Evolutionary conservation across 2,329 filamentous ascomycete species (phyloP).

Genomic region (Neoascochyta sp.): DNA sequence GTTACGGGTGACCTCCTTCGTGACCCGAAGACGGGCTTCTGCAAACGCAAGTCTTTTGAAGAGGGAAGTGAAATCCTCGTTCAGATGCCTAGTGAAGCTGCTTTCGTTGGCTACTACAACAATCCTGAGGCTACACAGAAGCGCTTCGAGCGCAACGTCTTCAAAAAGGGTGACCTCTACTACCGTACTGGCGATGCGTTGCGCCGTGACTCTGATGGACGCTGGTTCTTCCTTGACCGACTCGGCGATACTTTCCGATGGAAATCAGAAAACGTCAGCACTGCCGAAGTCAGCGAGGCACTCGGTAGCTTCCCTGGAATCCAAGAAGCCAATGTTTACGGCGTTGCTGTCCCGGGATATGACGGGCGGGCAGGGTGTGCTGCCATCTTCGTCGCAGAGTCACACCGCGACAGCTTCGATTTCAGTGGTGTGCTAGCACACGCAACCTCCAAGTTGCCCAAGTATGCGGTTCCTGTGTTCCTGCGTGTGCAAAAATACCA

Average conservation of each 20-base stretch:
- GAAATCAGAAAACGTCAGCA: slow-evolving; percentile 50
- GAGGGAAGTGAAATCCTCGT: slow-evolving; percentile 74
- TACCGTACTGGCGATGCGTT: slow-evolving; percentile 50
- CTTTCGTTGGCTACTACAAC: slow-evolving; percentile 68
- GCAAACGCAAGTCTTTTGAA: slow-evolving; percentile 58
- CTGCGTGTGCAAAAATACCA: slow-evolving; percentile 58
- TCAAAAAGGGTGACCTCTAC: slow-evolving; percentile 47
- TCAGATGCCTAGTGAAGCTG: slow-evolving; percentile 53
- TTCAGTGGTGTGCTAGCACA: slow-evolving; percentile 59
- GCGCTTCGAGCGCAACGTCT: slow-evolving; percentile 47
- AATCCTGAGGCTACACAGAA: slow-evolving; percentile 64
- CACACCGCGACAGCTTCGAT: slow-evolving; percentile 43
- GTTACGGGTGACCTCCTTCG: slow-evolving; percentile 64
- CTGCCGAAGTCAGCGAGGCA: slow-evolving; percentile 46
- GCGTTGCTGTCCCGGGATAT: slow-evolving; percentile 46
- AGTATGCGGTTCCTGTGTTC: slow-evolving; percentile 74
- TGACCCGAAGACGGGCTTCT: slow-evolving; percentile 66
- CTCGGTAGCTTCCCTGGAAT: slow-evolving; percentile 45
- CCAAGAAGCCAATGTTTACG: slow-evolving; percentile 49
- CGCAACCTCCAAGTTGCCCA: slow-evolving; percentile 58
- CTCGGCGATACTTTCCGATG: slow-evolving; percentile 50
- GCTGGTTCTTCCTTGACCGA: slow-evolving; percentile 50
- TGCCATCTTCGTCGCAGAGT: slow-evolving; percentile 55
- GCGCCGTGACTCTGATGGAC: slow-evolving; percentile 42
- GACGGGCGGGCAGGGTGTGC: slow-evolving; percentile 55